Conservation (phyloP, 2,329 filamentous ascomycete species). For the Remersonia thermophila region DNA sequence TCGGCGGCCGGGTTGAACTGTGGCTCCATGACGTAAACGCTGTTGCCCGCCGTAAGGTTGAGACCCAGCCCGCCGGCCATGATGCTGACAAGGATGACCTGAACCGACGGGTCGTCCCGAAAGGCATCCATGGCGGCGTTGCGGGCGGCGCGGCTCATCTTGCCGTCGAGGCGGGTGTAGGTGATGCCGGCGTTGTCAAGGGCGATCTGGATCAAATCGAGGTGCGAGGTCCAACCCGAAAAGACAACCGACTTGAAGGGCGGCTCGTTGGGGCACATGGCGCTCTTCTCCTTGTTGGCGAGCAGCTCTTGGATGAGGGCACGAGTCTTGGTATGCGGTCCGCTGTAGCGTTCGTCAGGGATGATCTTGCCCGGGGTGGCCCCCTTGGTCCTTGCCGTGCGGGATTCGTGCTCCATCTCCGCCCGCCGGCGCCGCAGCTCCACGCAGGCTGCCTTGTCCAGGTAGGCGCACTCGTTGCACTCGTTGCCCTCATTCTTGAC, state of each 20-base stretch:
- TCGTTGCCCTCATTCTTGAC: neutral
- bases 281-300: conserved; percentile 49
- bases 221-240: conserved; percentile 88
- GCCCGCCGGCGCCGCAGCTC: conserved; percentile 53
- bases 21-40: conserved; percentile 94
- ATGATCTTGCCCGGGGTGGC: conserved; percentile 30
- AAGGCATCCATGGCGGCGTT: conserved; percentile 66
- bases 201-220: conserved; percentile 82
- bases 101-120: conserved; percentile 55
- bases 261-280: conserved; percentile 47
- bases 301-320: conserved; percentile 67
- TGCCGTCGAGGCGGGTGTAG: conserved; percentile 78
- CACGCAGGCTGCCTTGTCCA: conserved; percentile 45
- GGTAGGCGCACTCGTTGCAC: conserved; percentile 9
- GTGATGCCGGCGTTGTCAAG: conserved; percentile 54
- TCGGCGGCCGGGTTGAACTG: conserved; percentile 95
- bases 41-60: conserved; percentile 75
- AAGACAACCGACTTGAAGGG: conserved; percentile 92
- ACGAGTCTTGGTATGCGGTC: conserved; percentile 84
- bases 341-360: conserved; percentile 57
- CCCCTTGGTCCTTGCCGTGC: conserved; percentile 25
- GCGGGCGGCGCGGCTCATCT: conserved; percentile 66
- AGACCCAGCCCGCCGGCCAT: conserved; percentile 84
- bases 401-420: conserved; percentile 42
- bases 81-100: conserved; percentile 83